Conservation (phyloP, 805 yeast genomes). For the Yamadazyma philogaea region DNA sequence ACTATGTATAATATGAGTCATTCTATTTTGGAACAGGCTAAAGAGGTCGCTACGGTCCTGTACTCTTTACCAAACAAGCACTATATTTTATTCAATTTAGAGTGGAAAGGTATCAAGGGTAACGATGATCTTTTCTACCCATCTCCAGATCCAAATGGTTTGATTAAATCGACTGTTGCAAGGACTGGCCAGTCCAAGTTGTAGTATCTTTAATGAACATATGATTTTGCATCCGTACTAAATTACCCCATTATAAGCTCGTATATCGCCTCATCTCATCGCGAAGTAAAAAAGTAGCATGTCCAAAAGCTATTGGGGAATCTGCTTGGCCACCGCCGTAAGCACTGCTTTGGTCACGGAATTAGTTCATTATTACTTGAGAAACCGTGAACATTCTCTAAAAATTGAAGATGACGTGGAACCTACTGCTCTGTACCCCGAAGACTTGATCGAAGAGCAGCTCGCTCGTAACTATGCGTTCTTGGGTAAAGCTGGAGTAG, state of each 20-base stretch:
- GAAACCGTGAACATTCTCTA: background rate
- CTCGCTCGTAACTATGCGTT: conserved; percentile 92
- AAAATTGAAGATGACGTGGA: conserved; percentile 5
- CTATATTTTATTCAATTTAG: conserved; percentile 74
- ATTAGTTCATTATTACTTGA: conserved; percentile 25
- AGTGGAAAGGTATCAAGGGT: conserved; percentile 80
- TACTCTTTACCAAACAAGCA: conserved; percentile 90
- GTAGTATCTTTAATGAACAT: conserved; percentile 24
- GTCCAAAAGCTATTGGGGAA: conserved; percentile 17
- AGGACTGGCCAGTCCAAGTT: conserved; percentile 52
- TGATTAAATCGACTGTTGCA: conserved; percentile 82
- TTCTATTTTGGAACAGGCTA: conserved; percentile 58
- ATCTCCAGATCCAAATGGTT: conserved; percentile 88
- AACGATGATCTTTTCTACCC: conserved; percentile 88
- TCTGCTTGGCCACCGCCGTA: conserved; percentile 15
- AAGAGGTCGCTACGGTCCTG: conserved; percentile 59
- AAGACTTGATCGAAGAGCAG: conserved; percentile 82
- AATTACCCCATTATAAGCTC: no score
- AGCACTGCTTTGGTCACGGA: conserved; percentile 38
- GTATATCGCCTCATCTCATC: conserved; percentile 5
- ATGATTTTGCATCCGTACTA: no score
- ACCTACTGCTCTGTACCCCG: conserved; percentile 33
- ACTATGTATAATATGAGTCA: conserved; percentile 93
- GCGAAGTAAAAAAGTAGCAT: conserved; percentile 10
- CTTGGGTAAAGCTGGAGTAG: conserved; percentile 81